phyloP scores from a whole-genome alignment of 1,284 basidiomycete species.

The Meira nashicola region DNA sequence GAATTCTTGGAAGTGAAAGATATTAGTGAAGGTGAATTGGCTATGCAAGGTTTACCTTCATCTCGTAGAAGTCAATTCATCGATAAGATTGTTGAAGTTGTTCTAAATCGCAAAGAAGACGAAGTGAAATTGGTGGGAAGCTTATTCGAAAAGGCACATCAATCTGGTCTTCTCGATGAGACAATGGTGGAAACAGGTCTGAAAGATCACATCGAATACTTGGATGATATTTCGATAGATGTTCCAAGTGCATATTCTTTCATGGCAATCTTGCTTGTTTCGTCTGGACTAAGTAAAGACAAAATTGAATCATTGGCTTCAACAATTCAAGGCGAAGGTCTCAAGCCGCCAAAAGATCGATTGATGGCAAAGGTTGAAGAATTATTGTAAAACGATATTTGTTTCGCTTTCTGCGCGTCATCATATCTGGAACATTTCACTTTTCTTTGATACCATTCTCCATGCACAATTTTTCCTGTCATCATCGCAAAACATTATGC shows the following conservation, averaged over 20 bases:
- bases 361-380: constrained; percentile 48
- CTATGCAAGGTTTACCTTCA: constrained; percentile 58
- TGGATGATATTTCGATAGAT: constrained; percentile 83
- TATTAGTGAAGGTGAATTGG: constrained; percentile 77
- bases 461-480: neutral
- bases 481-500: neutral
- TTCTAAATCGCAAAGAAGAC: constrained; percentile 75
- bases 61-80: constrained; percentile 66
- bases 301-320: constrained; percentile 45
- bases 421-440: neutral
- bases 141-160: constrained; percentile 42
- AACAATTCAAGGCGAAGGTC: constrained; percentile 47
- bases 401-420: neutral
- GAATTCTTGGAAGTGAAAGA: constrained; percentile 60
- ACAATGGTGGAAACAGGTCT: constrained; percentile 66
- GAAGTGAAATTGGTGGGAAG: constrained; percentile 62
- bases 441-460: neutral
- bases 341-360: constrained; percentile 48
- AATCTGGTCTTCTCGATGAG: constrained; percentile 36
- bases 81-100: constrained; percentile 67
- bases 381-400: neutral
- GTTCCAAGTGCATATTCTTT: constrained; percentile 76
- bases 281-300: constrained; percentile 30
- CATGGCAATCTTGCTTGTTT: constrained; percentile 59
- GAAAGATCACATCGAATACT: constrained; percentile 63